Conservation (phyloP, 345 rosid genomes). For the Populus davidiana region DNA sequence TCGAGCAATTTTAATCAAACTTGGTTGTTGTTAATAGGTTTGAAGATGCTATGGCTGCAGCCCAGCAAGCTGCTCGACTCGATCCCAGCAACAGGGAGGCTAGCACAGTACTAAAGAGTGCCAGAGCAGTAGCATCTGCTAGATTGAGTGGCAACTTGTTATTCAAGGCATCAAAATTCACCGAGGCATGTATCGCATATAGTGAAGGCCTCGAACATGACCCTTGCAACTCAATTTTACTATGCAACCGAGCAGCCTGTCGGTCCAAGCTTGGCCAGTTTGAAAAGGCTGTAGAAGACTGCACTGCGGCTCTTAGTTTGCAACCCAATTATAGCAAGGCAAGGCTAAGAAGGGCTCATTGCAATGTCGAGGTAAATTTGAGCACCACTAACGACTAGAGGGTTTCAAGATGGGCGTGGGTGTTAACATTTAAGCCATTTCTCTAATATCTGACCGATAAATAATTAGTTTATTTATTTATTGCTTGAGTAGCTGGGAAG, state of each 20-base stretch:
- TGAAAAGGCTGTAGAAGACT: conserved; percentile 78
- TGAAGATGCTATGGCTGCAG: conserved; percentile 67
- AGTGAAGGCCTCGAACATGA: conserved; percentile 76
- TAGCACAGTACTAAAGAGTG: conserved; percentile 34
- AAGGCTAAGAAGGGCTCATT: conserved; percentile 74
- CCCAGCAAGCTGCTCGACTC: conserved; percentile 65
- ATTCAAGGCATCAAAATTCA: conserved; percentile 56
- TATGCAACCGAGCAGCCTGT: conserved; percentile 92
- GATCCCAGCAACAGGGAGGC: conserved; percentile 67
- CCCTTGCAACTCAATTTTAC: conserved; percentile 67
- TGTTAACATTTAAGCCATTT: not conserved
- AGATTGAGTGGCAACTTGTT: conserved; percentile 72
- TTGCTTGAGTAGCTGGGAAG: conserved; percentile 43
- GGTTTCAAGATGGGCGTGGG: not conserved
- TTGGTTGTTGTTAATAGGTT: conserved; percentile 38
- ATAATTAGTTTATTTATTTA: not conserved
- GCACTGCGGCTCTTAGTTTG: conserved; percentile 59
- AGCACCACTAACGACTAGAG: not conserved
- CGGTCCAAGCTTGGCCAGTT: conserved; percentile 58
- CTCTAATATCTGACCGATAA: not conserved
- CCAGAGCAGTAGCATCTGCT: conserved; percentile 56
- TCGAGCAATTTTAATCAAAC: not conserved
- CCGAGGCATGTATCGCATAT: conserved; percentile 63
- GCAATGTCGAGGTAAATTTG: conserved; percentile 57
- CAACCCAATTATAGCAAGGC: conserved; percentile 78